Evolutionary conservation across 306 rosid genomes (phyloP), one percentile per base, ranked within the genome.

Genomic region (Lathyrus aphaca): DNA sequence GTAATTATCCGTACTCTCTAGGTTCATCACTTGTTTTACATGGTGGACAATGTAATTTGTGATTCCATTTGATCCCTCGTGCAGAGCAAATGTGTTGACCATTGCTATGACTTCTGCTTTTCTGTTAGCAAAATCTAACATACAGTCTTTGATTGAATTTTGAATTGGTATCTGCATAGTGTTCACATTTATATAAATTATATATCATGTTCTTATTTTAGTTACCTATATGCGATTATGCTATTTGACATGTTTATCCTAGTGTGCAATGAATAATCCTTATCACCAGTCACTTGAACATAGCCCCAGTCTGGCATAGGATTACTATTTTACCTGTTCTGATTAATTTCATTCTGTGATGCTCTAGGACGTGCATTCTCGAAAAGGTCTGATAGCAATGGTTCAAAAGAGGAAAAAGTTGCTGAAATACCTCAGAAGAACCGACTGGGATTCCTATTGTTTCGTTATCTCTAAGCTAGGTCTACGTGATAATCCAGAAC

Each of bases 361-460:
- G 43, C 4, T 74, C 67, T 74, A 93, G 97, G 98, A 93, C 71
- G 88, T 83, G 84, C 98, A 93, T 88, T 90, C 97, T 68, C 88
- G 85, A 1, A 90, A 93, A 76, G 98, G 96, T 63, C 86, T 93
- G 55, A 7, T 79, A 68, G 97, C 83, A 58, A 90, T 93, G 98
- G 97, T 93, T 82, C 90, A 90, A 81, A 77, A 35, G 79, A 85
- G 97, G 82, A 93, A 88, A 80, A 88, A 73, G 80, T 71, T 93
- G 59, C 73, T 93, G 82, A 88, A 88, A 77, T 93, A 90, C 66
- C 97, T 90, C 51, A 86, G 97, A 79, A 83, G 89, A 87, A 88
- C 94, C 21, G 98, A 93, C 82, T 93, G 94, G 97, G 94, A 90
- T 30, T 93, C 98, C 10, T 90, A 88, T 80, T 86, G 94, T 75